Percentiles rank a stretch among this genome's conserved stretches.
phyloP scores from a whole-genome alignment of 192 early-diverging fungal species.

The Backusella mclennaniae region DNA sequence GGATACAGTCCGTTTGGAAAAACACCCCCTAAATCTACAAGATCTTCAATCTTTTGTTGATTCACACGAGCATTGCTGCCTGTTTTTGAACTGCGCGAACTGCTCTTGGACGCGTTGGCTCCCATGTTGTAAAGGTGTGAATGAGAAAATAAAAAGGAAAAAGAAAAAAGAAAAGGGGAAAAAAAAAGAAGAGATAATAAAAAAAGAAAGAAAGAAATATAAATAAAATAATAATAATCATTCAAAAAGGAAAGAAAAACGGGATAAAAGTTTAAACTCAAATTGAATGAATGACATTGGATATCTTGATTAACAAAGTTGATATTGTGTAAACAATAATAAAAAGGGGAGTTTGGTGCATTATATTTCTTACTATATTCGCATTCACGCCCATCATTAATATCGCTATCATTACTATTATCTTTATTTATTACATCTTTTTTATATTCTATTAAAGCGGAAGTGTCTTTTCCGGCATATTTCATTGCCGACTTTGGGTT shows the following conservation, averaged over 20 bases:
- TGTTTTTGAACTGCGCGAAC: neutral
- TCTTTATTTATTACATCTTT: no score
- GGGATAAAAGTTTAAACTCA: neutral
- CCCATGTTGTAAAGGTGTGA: constrained; percentile 18
- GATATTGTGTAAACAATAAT: no score
- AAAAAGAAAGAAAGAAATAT: neutral
- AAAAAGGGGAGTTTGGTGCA: no score
- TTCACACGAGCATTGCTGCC: neutral
- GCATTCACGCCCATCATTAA: no score
- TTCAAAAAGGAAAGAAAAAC: neutral
- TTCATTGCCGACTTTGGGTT: no score
- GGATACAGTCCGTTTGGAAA: constrained; percentile 69
- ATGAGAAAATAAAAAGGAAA: neutral
- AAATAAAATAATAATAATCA: neutral
- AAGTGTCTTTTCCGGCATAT: no score
- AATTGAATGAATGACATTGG: neutral
- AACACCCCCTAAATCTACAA: constrained; percentile 64
- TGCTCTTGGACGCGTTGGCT: constrained; percentile 30
- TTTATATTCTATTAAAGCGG: no score
- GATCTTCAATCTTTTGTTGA: constrained; percentile 28
- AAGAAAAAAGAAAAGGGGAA: constrained; percentile 1
- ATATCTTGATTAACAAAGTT: neutral
- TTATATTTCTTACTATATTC: no score
- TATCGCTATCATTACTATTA: no score
- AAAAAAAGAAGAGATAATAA: neutral